Percentiles rank a stretch among this genome's conserved stretches.
phyloP scores from a whole-genome alignment of 2,329 filamentous ascomycete genomes.

The Pochonia chlamydosporia region DNA sequence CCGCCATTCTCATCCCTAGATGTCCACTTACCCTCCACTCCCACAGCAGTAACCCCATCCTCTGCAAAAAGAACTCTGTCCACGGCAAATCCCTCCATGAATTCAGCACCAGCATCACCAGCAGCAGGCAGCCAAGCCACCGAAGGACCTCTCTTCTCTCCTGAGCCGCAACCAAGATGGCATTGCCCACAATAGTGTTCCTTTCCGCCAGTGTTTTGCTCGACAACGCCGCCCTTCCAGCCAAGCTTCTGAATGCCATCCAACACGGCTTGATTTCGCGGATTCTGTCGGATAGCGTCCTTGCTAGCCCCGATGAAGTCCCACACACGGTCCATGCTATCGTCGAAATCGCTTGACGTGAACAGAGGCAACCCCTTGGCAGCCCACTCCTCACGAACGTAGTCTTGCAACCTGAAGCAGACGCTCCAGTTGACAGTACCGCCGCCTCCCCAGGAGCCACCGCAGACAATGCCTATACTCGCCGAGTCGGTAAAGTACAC shows the following conservation, averaged over 20 bases:
- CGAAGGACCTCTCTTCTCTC: conserved; percentile 72
- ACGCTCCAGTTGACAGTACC: conserved; percentile 84
- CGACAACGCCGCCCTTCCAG: conserved; percentile 61
- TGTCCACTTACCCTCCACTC: conserved; percentile 70
- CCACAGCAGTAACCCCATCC: conserved; percentile 53
- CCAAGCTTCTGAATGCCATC: conserved; percentile 71
- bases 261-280: conserved; percentile 64
- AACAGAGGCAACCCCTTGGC: conserved; percentile 66
- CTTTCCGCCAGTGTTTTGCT: conserved; percentile 71
- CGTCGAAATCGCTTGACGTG: conserved; percentile 65
- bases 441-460: conserved; percentile 76
- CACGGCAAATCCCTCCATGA: conserved; percentile 76
- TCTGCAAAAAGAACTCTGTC: conserved; percentile 65
- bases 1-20: conserved; percentile 60
- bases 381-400: conserved; percentile 78
- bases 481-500: conserved; percentile 49
- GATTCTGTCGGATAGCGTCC: conserved; percentile 64
- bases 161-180: conserved; percentile 55
- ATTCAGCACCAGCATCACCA: conserved; percentile 67
- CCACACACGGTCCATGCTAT: conserved; percentile 74
- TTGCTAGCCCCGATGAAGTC: conserved; percentile 69
- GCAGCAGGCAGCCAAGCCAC: conserved; percentile 77
- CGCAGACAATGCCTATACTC: conserved; percentile 57
- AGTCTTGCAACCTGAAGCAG: conserved; percentile 60
- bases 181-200: conserved; percentile 71